A percentile compares a stretch with the other conserved stretches of the same genome.
Evolutionary conservation across 495 filamentous ascomycete genomes (phyloP).

Genomic region (Penicillium diatomitis): DNA sequence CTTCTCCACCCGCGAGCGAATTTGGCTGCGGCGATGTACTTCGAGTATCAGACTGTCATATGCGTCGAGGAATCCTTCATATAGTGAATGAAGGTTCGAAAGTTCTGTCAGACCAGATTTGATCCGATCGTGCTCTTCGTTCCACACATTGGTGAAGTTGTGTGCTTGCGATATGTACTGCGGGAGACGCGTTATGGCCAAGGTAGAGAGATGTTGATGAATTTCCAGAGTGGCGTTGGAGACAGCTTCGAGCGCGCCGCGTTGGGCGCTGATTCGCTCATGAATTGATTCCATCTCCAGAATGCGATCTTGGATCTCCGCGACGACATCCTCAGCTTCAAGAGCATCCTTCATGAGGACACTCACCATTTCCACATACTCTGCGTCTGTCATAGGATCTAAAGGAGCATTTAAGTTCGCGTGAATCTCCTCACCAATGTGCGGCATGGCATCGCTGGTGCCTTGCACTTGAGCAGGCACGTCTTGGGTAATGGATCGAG

Average conservation of each 20-base stretch:
- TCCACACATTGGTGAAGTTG: constrained; percentile 68
- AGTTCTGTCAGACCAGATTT: constrained; percentile 61
- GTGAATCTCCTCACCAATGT: constrained; percentile 51
- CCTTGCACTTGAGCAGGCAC: constrained; percentile 53
- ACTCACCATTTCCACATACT: constrained; percentile 72
- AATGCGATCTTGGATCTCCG: constrained; percentile 69
- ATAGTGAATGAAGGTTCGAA: constrained; percentile 61
- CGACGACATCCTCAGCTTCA: constrained; percentile 83
- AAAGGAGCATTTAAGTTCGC: constrained; percentile 43
- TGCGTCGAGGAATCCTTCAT: constrained; percentile 71
- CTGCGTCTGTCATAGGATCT: constrained; percentile 63
- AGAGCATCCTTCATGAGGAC: constrained; percentile 76
- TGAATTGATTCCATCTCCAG: constrained; percentile 60
- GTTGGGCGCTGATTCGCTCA: constrained; percentile 48
- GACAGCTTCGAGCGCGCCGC: constrained; percentile 38
- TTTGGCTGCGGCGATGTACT: constrained; percentile 58
- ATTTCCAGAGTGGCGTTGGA: constrained; percentile 47
- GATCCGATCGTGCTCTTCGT: constrained; percentile 61
- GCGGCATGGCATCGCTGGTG: constrained; percentile 32
- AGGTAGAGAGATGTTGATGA: constrained; percentile 56
- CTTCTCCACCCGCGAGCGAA: constrained; percentile 62
- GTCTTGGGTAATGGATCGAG: constrained; percentile 49
- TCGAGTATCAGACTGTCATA: constrained; percentile 82
- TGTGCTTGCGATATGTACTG: constrained; percentile 59
- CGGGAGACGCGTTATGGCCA: constrained; percentile 52